Evolutionary conservation across 345 rosid species (phyloP), one percentile per base, ranked within the genome.

Genomic region (Lumnitzera littorea): DNA sequence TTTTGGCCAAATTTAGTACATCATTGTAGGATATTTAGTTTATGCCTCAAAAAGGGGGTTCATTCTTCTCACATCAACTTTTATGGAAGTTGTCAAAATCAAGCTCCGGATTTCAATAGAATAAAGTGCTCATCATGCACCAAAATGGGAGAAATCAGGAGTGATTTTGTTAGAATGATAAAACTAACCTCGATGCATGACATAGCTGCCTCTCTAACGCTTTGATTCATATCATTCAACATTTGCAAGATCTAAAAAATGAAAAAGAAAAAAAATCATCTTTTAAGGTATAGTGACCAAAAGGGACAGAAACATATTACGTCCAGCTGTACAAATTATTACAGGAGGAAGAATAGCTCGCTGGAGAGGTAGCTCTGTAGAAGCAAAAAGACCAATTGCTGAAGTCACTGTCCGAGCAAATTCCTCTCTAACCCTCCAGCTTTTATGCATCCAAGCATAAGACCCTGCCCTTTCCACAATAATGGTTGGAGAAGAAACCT

Each of bases 401-500:
- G 97, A 88, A 25, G 97, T 90, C 36, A 94, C 96, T 57, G 99
- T 94, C 55, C 95, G 84, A 2, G 91, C 86, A 77, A 94, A 94
- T 80, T 94, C 97, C 73, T 94, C 96, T 48, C 99, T 73, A 16
- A 94, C 85, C 74, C 99, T 86, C 99, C 99, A 94, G 76, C 95
- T 94, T 80, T 63, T 88, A 76, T 94, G 95, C 27, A 80, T 66
- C 99, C 99, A 91, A 56, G 95, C 99, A 83, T 74, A 86, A 13
- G 97, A 88, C 54, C 99, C 99, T 4, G 99, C 95, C 77, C 99
- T 82, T 77, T 94, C 99, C 12, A 91, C 97, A 52, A 94, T 82
- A 67, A 94, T 88, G 15, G 99, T 94, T 2, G 99, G 99, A 54
- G 97, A 94, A 62, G 99, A 94, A 74, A 94, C 95, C 99, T 91